Evolutionary conservation across 805 yeast species (phyloP), one percentile per base, ranked within the genome.

Genomic region (Brettanomyces nanus): DNA sequence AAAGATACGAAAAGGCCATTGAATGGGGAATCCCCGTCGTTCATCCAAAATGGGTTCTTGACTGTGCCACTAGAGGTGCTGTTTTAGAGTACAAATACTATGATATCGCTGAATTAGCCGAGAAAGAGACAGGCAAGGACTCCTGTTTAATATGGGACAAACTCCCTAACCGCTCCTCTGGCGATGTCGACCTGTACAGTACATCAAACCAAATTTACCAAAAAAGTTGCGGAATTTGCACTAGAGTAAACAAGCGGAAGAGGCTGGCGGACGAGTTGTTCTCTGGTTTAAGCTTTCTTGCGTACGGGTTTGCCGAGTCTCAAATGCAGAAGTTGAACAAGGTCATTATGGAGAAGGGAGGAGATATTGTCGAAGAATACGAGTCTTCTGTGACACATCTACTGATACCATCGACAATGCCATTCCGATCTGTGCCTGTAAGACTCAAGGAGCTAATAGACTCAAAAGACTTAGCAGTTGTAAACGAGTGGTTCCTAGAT

Each of bases 21-120:
- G 73, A 71, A 48, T 72, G 78, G 78, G 58, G 59, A 9, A 67
- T 68, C 4, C 75, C 75, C 1, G 65, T 65, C 1, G 66, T 71
- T 21, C 75, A 72, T 48, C 78, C 79, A 0, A 48, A 63, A 27
- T 73, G 73, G 72, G 54, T 74, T 4, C 51, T 59, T 22, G 77
- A 74, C 49, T 61, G 70, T 38, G 49, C 65, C 14, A 49, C 56
- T 19, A 59, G 78, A 33, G 68, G 67, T 3, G 71, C 73, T 1
- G 58, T 67, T 3, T 46, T 73, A 17, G 62, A 61, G 21, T 52
- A 58, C 34, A 52, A 58, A 7, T 67, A 63, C 45, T 74, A 73
- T 46, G 59, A 59, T 29, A 49, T 69, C 14, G 36, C 40, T 4
- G 45, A 41, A 33, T 35, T 36, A 4, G 46, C 32, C 23, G 18